Evolutionary conservation across 441 rosid species (phyloP).

Genomic region (Cnidoscolus chayamansa): DNA sequence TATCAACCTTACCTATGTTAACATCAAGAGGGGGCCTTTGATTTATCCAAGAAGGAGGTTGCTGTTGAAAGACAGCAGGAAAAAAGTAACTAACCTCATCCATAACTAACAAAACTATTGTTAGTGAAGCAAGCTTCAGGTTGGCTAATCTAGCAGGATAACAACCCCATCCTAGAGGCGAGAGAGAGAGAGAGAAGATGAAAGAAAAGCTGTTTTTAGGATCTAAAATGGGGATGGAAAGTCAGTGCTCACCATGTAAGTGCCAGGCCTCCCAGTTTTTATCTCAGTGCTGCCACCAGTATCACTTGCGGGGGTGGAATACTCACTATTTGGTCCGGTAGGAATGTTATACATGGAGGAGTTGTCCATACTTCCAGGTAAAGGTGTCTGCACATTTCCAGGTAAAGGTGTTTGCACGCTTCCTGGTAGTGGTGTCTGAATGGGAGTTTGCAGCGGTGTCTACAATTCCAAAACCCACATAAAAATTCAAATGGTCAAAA

Average conservation of each 20-base stretch:
- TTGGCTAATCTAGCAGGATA: background rate
- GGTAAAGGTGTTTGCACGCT: conserved; percentile 65
- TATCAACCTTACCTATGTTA: conserved; percentile 75
- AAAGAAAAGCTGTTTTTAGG: background rate
- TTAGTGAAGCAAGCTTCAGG: background rate
- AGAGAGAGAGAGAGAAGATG: background rate
- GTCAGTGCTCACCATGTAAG: conserved; percentile 60
- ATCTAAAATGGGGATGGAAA: background rate
- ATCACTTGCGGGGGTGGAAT: conserved; percentile 74
- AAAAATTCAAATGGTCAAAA: conserved; percentile 12
- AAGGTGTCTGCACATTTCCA: conserved; percentile 45
- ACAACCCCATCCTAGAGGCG: background rate
- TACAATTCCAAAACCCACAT: conserved; percentile 29
- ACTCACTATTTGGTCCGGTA: conserved; percentile 74
- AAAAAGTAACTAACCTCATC: conserved; percentile 12
- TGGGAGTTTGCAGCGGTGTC: conserved; percentile 95
- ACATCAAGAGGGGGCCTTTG: conserved; percentile 89
- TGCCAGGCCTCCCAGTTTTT: conserved; percentile 75
- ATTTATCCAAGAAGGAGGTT: conserved; percentile 82
- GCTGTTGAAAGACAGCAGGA: conserved; percentile 43
- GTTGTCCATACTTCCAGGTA: conserved; percentile 46
- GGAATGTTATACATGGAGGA: conserved; percentile 82
- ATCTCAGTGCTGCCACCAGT: conserved; percentile 49
- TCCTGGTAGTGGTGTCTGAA: conserved; percentile 74
- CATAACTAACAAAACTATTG: conserved; percentile 17